Conservation (phyloP, 257 asterid genomes). For the Lantana camara region DNA sequence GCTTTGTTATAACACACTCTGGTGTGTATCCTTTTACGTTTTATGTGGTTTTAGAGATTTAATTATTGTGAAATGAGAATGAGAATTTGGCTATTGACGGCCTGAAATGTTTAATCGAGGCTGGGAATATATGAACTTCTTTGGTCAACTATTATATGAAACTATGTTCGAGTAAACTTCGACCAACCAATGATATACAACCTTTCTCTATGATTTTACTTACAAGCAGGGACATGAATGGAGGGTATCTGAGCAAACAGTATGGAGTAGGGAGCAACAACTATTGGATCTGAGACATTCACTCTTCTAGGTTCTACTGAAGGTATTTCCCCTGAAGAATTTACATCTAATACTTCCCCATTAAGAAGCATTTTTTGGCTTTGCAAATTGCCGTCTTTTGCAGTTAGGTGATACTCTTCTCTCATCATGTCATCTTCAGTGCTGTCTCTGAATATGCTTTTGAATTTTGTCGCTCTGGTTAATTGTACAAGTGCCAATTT, state of each 20-base stretch:
- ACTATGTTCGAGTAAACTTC: background rate
- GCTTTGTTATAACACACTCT: background rate
- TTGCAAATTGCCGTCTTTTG: slow-evolving; percentile 66
- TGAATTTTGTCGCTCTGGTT: slow-evolving; percentile 1
- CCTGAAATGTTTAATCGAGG: background rate
- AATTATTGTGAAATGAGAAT: background rate
- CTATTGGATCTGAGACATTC: slow-evolving; percentile 44
- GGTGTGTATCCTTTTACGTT: background rate
- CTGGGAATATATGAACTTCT: background rate
- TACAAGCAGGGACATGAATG: slow-evolving; percentile 63
- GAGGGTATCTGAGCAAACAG: slow-evolving; percentile 65
- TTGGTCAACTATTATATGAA: background rate
- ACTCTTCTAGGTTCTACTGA: slow-evolving; percentile 49
- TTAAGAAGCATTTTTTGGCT: slow-evolving; percentile 80
- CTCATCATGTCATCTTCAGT: slow-evolving; percentile 32
- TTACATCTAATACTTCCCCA: slow-evolving; percentile 53
- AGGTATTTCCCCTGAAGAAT: slow-evolving; percentile 63
- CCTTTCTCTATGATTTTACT: slow-evolving; percentile 13
- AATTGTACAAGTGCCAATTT: slow-evolving; percentile 24
- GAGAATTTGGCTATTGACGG: background rate
- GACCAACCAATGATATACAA: background rate
- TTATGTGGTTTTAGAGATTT: background rate
- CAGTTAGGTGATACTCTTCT: slow-evolving; percentile 80
- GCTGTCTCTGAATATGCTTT: slow-evolving; percentile 8
- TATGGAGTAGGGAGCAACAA: slow-evolving; percentile 70